These are phyloP conservation scores for Mucor ambiguus DNA, from an alignment of 371 early-diverging fungal genomes.

Conservation along the genomic window DNA sequence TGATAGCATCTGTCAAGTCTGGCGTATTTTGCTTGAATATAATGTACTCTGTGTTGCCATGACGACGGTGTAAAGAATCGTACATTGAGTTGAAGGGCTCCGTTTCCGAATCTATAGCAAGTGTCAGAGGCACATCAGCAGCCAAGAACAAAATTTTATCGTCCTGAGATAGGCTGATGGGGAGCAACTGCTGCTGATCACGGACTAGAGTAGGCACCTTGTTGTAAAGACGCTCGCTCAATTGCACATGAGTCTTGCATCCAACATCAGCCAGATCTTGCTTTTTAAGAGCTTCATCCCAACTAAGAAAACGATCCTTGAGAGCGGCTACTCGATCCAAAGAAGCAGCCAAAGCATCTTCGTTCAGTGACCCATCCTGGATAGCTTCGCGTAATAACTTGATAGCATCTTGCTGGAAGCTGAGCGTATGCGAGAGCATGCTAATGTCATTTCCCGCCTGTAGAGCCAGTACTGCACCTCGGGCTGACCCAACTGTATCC, in stretches of 20 bases:
- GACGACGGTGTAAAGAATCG: slow-evolving; percentile 26
- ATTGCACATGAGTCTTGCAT: slow-evolving; percentile 19
- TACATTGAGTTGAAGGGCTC: slow-evolving; percentile 51
- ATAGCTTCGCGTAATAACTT: slow-evolving; percentile 24
- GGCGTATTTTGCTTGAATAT: slow-evolving; percentile 29
- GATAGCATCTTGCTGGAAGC: slow-evolving; percentile 35
- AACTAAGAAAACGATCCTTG: slow-evolving; percentile 39
- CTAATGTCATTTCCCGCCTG: slow-evolving; percentile 55
- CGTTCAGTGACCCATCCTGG: slow-evolving; percentile 4
- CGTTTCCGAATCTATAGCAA: slow-evolving; percentile 48
- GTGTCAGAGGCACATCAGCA: slow-evolving; percentile 47
- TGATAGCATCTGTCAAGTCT: slow-evolving; percentile 19
- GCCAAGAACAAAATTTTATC: slow-evolving; percentile 39
- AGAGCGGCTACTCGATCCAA: slow-evolving; percentile 37
- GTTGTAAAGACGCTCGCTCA: slow-evolving; percentile 40
- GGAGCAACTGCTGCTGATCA: slow-evolving; percentile 26
- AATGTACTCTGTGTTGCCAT: slow-evolving; percentile 36
- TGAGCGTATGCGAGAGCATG: slow-evolving; percentile 51
- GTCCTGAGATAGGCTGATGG: slow-evolving; percentile 21
- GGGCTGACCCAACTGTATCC: slow-evolving; percentile 38
- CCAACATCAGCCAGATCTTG: slow-evolving; percentile 28
- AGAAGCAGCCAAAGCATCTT: slow-evolving; percentile 23
- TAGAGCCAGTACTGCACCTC: slow-evolving; percentile 42
- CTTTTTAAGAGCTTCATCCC: slow-evolving; percentile 23
- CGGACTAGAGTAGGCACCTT: slow-evolving; percentile 43